Evolutionary conservation across 306 rosid species (phyloP), one percentile per base, ranked within the genome.

Genomic region (Dalbergia oliveri): DNA sequence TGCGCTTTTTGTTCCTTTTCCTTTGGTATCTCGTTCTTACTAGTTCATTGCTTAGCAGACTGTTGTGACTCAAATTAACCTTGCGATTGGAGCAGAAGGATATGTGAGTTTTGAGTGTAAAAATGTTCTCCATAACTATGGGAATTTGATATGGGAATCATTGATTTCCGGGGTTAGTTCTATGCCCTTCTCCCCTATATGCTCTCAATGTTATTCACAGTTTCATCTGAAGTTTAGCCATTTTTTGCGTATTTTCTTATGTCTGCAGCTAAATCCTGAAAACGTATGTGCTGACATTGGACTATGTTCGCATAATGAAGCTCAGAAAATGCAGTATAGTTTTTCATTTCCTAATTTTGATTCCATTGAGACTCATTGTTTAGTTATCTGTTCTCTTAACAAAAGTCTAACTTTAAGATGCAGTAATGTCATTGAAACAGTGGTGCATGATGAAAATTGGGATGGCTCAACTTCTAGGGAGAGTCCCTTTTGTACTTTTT

Each of bases 31-130:
- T 8, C 73, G 76, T 73, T 43, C 77, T 83, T 80, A 76, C 19
- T 76, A 47, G 64, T 74, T 79, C 49, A 65, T 82, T 15, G 23
- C 53, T 71, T 80, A 72, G 43, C 83, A 92, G 97, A 56, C 85
- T 79, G 81, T 90, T 66, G 93, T 92, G 74, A 81, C 93, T 84
- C 94, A 92, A 86, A 90, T 92, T 65, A 90, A 90, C 84, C 91
- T 87, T 81, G 94, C 90, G 81, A 92, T 88, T 71, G 93, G 94
- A 84, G 92, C 94, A 59, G 88, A 88, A 75, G 93, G 97, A 56
- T 74, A 78, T 70, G 87, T 82, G 18, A 92, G 89, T 69, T 77
- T 84, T 72, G 91, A 92, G 75, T 92, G 97, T 67, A 92, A 90
- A 90, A 84, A 45, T 81, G 73, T 92, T 6, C 61, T 88, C 69